Evolutionary conservation across 768 basidiomycete species (phyloP).

Genomic region (Kwoniella newhampshirensis): DNA sequence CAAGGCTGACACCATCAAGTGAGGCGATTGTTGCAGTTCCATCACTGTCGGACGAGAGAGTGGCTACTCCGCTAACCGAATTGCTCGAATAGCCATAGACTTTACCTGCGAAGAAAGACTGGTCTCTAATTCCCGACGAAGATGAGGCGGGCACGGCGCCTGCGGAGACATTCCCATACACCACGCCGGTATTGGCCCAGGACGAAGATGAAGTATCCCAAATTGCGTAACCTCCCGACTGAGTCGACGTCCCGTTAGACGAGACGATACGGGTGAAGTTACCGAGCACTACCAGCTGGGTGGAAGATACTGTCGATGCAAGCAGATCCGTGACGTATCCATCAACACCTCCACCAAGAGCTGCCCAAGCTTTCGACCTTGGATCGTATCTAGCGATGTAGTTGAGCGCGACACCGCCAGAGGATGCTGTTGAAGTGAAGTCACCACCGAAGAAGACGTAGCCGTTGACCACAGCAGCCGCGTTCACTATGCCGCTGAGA

Average conservation of each 20-base stretch:
- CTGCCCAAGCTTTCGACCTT: conserved; percentile 63
- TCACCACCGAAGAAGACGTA: conserved; percentile 79
- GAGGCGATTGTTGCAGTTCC: conserved; percentile 59
- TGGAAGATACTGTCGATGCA: conserved; percentile 47
- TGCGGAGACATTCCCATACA: conserved; percentile 50
- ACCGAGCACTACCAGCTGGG: conserved; percentile 67
- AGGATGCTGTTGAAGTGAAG: conserved; percentile 66
- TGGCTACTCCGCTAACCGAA: conserved; percentile 76
- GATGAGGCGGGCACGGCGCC: conserved; percentile 28
- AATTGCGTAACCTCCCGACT: conserved; percentile 66
- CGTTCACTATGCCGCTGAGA: conserved; percentile 73
- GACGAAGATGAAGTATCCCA: conserved; percentile 65
- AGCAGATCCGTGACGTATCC: conserved; percentile 68
- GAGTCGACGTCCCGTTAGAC: conserved; percentile 51
- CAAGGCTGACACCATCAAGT: conserved; percentile 65
- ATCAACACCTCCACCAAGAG: conserved; percentile 72
- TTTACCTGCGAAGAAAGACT: conserved; percentile 57
- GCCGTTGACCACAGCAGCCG: conserved; percentile 61
- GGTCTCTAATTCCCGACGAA: conserved; percentile 59
- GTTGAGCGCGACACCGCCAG: conserved; percentile 58
- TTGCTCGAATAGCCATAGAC: conserved; percentile 55
- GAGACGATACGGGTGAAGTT: conserved; percentile 65
- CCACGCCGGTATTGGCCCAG: conserved; percentile 76
- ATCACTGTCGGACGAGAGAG: conserved; percentile 64
- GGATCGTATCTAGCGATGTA: conserved; percentile 74